A percentile compares a stretch with the other conserved stretches of the same genome.
These are phyloP conservation scores for Dioscorea dumetorum DNA, from an alignment of 106 monocot genomes.

Conservation along the genomic window DNA sequence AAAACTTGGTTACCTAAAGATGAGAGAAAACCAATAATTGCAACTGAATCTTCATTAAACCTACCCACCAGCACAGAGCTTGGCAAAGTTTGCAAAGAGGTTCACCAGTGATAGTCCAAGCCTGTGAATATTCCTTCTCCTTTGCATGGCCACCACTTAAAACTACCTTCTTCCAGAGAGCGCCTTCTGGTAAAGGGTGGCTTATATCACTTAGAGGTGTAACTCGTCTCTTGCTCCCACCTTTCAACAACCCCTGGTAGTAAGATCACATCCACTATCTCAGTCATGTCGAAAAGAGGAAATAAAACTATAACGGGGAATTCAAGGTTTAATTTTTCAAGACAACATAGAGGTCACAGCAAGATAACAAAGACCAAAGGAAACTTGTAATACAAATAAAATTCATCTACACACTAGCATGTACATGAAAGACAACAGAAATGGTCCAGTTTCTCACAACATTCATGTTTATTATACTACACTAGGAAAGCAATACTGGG, in stretches of 20 bases:
- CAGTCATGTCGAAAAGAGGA: background rate
- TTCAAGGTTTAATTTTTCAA: no score
- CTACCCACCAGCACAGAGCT: conserved; percentile 63
- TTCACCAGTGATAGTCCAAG: conserved; percentile 40
- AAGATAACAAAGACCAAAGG: no score
- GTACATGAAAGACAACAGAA: no score
- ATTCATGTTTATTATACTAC: no score
- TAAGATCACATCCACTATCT: no score
- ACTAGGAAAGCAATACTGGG: no score
- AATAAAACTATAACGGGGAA: background rate
- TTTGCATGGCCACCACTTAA: conserved; percentile 44
- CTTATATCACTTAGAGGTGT: conserved; percentile 66
- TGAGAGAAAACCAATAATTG: conserved; percentile 5
- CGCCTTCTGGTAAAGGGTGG: conserved; percentile 58
- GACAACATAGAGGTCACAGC: no score
- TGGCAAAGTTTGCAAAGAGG: conserved; percentile 98
- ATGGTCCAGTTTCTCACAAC: no score
- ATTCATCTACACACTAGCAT: no score
- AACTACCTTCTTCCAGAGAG: conserved; percentile 75
- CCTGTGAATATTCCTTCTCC: conserved; percentile 66
- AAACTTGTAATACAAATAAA: no score
- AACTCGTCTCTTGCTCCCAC: conserved; percentile 81
- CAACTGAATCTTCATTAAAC: background rate
- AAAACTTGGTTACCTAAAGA: conserved; percentile 1
- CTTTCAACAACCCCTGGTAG: conserved; percentile 80